Evolutionary conservation across 768 basidiomycete genomes (phyloP).

Genomic region (Mycena kentingensis): DNA sequence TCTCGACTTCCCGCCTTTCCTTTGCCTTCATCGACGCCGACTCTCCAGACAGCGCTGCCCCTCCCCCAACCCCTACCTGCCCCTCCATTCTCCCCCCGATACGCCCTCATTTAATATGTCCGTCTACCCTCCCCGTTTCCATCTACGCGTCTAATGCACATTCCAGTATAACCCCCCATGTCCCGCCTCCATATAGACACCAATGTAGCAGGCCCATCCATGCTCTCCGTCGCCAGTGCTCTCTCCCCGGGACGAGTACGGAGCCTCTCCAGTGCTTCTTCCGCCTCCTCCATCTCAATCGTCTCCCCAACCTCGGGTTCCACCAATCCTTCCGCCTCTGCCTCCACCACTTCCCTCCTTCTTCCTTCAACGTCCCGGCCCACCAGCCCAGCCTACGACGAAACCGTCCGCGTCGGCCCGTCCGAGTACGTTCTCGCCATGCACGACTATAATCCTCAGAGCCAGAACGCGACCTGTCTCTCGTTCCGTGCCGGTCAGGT

Average conservation of each 20-base stretch:
- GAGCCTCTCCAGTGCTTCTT: conserved; percentile 57
- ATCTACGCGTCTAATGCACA: not conserved
- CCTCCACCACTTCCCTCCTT: conserved; percentile 51
- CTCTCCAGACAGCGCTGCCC: too few species aligned
- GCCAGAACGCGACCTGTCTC: conserved; percentile 77
- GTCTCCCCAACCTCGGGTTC: conserved; percentile 57
- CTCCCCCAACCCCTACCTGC: not conserved
- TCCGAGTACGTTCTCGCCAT: conserved; percentile 84
- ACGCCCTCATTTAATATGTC: not conserved
- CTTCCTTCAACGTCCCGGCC: conserved; percentile 45
- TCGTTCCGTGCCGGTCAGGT: conserved; percentile 89
- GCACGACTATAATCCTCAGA: conserved; percentile 83
- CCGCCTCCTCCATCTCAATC: conserved; percentile 57
- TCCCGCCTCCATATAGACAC: conserved; percentile 33
- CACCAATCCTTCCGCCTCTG: conserved; percentile 47
- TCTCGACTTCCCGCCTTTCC: too few species aligned
- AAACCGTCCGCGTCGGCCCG: conserved; percentile 48
- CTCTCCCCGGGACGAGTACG: conserved; percentile 41
- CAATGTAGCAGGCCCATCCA: conserved; percentile 23
- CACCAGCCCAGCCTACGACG: conserved; percentile 46
- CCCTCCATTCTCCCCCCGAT: too few species aligned
- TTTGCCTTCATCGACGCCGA: not conserved
- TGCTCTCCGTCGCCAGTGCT: conserved; percentile 37
- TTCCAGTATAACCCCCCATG: conserved; percentile 27
- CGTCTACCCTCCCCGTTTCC: too few species aligned